Base-by-base conservation (phyloP, 495 filamentous ascomycete species). In the Penicillium mononematosum region DNA sequence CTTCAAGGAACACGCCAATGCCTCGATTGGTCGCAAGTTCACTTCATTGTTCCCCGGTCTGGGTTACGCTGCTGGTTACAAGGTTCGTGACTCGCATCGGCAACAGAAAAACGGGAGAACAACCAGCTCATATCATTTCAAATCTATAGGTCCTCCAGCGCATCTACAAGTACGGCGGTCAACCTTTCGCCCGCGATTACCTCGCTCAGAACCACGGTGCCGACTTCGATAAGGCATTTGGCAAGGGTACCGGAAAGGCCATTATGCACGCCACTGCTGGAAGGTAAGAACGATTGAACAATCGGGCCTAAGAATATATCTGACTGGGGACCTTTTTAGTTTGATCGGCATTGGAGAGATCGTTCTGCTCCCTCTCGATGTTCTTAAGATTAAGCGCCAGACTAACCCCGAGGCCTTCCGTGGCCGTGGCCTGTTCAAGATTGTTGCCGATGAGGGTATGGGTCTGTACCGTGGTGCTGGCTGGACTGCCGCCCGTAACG, bases 321-420 rank as follows among this genome's bases (percentile, higher is more conserved):
- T n/a, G 25, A 44, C 46, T 42, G 25, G 51, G n/a, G 51, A 34
- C 42, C 43, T 14, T 61, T 61, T 27, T 50, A 93, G 89, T 78
- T 62, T 99, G 59, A 96, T 98, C 66, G 94, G 94, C 68, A 93
- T 98, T 62, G 95, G 94, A 63, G 94, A 99, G 79, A 94, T 99
- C 61, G 81, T 99, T 58, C 81, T 99, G 4, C 83, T 99, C 22
- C 94, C 94, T 42, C 83, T 99, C 32, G 94, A 99, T 64, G 94
- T 99, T 12, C 81, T 99, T 24, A 99, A 99, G 83, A 99, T 99
- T 80, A 98, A 98, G 82, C 88, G 94, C 62, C 94, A 99, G 77
- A 99, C 94, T 38, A 99, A 99, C 82, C 94, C 94, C 32, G 94
- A 97, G 66, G 92, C 94, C 43, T 99, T 99, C 84, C 83, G 92